These are phyloP conservation scores for Trametes meyenii DNA, from an alignment of 768 basidiomycete genomes.

Conservation along the genomic window DNA sequence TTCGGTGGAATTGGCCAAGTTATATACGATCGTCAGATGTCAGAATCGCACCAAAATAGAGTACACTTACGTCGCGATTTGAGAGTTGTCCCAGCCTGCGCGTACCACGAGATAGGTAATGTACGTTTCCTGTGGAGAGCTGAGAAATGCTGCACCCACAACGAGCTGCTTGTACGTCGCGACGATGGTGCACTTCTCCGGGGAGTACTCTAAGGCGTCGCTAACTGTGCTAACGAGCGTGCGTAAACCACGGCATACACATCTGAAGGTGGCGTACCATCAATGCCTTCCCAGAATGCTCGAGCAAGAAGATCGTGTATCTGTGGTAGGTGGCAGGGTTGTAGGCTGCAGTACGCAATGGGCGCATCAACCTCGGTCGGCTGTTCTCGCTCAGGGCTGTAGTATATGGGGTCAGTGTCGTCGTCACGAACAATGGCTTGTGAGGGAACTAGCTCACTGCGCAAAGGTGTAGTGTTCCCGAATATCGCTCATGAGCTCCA, in stretches of 20 bases:
- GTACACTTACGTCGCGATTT: slow-evolving; percentile 71
- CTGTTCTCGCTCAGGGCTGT: slow-evolving; percentile 58
- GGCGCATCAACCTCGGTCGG: slow-evolving; percentile 48
- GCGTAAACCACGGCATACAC: neutral
- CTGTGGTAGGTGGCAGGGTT: slow-evolving; percentile 61
- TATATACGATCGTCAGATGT: neutral
- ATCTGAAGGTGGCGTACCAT: slow-evolving; percentile 48
- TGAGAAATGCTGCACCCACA: slow-evolving; percentile 74
- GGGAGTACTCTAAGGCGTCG: slow-evolving; percentile 67
- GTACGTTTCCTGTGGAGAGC: slow-evolving; percentile 79
- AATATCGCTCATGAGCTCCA: slow-evolving; percentile 73
- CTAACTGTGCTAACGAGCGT: slow-evolving; percentile 49
- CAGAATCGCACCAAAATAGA: neutral
- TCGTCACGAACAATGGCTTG: neutral
- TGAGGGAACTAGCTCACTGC: slow-evolving; percentile 48
- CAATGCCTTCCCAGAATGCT: slow-evolving; percentile 77
- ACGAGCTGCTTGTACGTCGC: slow-evolving; percentile 72
- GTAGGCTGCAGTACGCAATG: slow-evolving; percentile 66
- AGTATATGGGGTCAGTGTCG: neutral
- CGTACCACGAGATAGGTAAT: slow-evolving; percentile 82
- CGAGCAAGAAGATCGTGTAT: slow-evolving; percentile 70
- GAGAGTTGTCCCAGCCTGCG: slow-evolving; percentile 78
- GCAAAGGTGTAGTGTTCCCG: slow-evolving; percentile 61
- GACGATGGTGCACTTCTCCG: slow-evolving; percentile 76
- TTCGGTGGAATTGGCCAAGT: slow-evolving; percentile 2